A percentile compares a stretch with the other conserved stretches of the same genome.
phyloP scores from a whole-genome alignment of 2,329 filamentous ascomycete genomes.

The Leptodontidium sp. region DNA sequence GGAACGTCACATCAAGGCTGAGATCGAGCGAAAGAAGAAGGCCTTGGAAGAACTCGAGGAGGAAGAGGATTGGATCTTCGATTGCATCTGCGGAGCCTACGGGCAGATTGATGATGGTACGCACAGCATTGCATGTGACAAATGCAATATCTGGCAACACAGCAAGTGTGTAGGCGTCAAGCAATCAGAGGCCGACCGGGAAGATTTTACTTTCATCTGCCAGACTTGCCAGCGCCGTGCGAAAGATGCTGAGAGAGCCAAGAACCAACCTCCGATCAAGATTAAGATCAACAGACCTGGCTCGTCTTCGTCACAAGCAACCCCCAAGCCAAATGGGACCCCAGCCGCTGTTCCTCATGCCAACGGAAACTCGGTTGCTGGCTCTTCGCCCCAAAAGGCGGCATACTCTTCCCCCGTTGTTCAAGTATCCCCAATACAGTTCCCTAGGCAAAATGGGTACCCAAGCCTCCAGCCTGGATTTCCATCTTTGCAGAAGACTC shows the following conservation, averaged over 20 bases:
- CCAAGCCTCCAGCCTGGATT: constrained; percentile 12
- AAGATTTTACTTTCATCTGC: constrained; percentile 90
- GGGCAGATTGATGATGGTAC: constrained; percentile 94
- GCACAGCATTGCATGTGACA: constrained; percentile 92
- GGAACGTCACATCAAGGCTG: constrained; percentile 80
- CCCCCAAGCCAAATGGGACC: constrained; percentile 38
- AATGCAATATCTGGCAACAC: constrained; percentile 96
- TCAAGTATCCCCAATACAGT: constrained; percentile 27
- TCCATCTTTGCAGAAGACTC: constrained; percentile 15
- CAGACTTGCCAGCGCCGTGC: constrained; percentile 75
- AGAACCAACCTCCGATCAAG: constrained; percentile 65
- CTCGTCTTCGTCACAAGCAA: constrained; percentile 52
- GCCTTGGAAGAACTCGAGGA: constrained; percentile 74
- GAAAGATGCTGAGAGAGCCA: constrained; percentile 66
- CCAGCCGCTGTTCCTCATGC: constrained; percentile 22
- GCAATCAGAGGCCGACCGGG: constrained; percentile 79
- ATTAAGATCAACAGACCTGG: constrained; percentile 61
- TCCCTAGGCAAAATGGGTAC: constrained; percentile 3
- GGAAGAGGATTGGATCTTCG: constrained; percentile 89
- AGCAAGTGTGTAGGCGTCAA: constrained; percentile 88
- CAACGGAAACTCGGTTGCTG: constrained; percentile 32
- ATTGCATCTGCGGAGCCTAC: constrained; percentile 90
- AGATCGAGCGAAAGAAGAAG: constrained; percentile 81
- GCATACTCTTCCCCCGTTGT: constrained; percentile 19
- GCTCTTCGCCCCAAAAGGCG: constrained; percentile 32